phyloP scores from a whole-genome alignment of 2,329 filamentous ascomycete species.

The Chaetomiaceae sp. region DNA sequence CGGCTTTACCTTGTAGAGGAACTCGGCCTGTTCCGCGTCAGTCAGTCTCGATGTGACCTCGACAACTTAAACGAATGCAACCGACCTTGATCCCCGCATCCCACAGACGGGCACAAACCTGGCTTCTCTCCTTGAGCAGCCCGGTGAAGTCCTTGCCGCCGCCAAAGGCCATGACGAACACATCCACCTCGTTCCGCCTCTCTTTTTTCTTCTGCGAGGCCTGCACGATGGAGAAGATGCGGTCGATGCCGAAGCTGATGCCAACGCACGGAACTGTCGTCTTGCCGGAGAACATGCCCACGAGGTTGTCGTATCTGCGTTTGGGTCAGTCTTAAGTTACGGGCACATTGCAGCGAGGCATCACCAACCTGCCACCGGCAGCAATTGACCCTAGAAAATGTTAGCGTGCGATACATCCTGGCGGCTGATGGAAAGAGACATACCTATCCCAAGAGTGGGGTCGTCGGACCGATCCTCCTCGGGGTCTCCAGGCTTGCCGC shows the following conservation, averaged over 20 bases:
- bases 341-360: not conserved
- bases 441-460: constrained; percentile 24
- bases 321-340: not conserved
- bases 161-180: constrained; percentile 92
- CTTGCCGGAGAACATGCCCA: constrained; percentile 89
- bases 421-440: not conserved
- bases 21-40: constrained; percentile 60
- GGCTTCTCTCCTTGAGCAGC: constrained; percentile 59
- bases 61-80: not conserved
- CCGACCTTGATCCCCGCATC: constrained; percentile 71
- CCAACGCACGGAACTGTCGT: constrained; percentile 79
- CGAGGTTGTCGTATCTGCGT: constrained; percentile 72
- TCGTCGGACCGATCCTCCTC: constrained; percentile 27
- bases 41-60: not conserved
- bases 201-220: constrained; percentile 55
- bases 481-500: constrained; percentile 20
- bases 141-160: constrained; percentile 80
- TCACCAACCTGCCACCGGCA: constrained; percentile 64
- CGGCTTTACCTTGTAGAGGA: constrained; percentile 84
- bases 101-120: constrained; percentile 54
- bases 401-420: not conserved
- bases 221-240: constrained; percentile 91
- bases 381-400: constrained; percentile 51
- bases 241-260: constrained; percentile 90
- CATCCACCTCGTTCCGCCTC: constrained; percentile 74